Evolutionary conservation across 768 basidiomycete genomes (phyloP).

Genomic region (Daedaleopsis sinensis): DNA sequence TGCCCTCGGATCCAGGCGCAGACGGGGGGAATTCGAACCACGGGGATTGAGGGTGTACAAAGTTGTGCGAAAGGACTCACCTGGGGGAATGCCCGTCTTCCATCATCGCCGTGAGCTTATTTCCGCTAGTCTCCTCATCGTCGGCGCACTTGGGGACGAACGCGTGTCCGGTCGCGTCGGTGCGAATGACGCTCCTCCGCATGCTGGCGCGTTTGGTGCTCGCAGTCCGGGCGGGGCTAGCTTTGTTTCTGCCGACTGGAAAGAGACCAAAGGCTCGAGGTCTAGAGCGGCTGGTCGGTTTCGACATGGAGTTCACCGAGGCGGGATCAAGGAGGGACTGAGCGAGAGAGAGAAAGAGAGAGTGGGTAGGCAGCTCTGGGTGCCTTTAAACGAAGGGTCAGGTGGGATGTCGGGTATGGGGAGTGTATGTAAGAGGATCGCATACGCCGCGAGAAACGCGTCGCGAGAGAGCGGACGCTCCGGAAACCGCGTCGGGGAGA

Average conservation of each 20-base stretch:
- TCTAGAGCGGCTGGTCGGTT: slow-evolving; percentile 1
- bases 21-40: neutral
- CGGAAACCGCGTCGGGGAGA: neutral
- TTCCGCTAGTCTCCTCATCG: neutral
- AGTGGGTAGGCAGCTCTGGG: neutral
- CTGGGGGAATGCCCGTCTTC: neutral
- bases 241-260: slow-evolving; percentile 14
- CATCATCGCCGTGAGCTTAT: neutral
- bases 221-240: slow-evolving; percentile 15
- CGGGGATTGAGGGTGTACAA: neutral
- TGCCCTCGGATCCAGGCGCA: too few relatives aligned
- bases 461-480: neutral
- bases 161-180: slow-evolving; percentile 5
- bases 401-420: neutral
- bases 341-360: neutral
- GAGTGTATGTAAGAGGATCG: slow-evolving; percentile 2
- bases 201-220: slow-evolving; percentile 14
- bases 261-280: slow-evolving; percentile 12
- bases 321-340: neutral
- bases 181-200: slow-evolving; percentile 4
- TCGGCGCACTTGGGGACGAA: neutral
- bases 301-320: neutral
- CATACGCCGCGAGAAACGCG: neutral
- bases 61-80: neutral
- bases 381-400: too few relatives aligned